Base-by-base conservation (phyloP, 257 asterid species). In the Parsonsia alboflavescens region DNA sequence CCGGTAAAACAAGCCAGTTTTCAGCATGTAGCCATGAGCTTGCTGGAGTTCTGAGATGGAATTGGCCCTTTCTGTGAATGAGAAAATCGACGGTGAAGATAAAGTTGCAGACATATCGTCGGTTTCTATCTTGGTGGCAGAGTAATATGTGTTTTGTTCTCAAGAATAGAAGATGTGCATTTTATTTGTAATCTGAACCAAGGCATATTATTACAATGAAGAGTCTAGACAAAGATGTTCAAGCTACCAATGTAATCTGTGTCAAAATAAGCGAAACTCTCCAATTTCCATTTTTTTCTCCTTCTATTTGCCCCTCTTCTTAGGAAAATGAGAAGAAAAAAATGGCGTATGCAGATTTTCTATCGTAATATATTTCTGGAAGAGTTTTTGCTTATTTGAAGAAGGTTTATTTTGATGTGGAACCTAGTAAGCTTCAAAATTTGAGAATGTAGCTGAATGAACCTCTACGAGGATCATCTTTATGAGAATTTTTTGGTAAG, bases 21-120 rank as follows among this genome's bases (percentile, higher is more conserved):
- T 84, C 64, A 84, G 82, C 80, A 79, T 68, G 49, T 76, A 64
- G 68, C 84, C 84, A 22, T 84, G 88, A 54, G 79, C 80, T 69
- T 83, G 86, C 7, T 72, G 79, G 79, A 83, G 79, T 73, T 80
- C 75, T 12, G 81, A 65, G 4, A 76, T 71, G 71, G 82, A 76
- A 57, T 57, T 70, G 54, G 81, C 83, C 64, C 16, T 74, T 3
- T 82, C 86, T 70, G 58, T 48, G 67, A 82, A 79, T 41, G 84
- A 76, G 62, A 79, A 71, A 50, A 80, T 79, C 39, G 77, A 54
- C 11, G 80, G 79, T 7, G 80, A 45, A 21, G 79, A 54, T 7
- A 30, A 68, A 26, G 64, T 57, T 44, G 71, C 49, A 49, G 71
- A 62, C 77, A 73, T 61, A 19, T 41, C 63, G 28, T 2, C 10